Conservation (phyloP, 768 basidiomycete genomes). For the Lactifluus hygrophoroides region DNA sequence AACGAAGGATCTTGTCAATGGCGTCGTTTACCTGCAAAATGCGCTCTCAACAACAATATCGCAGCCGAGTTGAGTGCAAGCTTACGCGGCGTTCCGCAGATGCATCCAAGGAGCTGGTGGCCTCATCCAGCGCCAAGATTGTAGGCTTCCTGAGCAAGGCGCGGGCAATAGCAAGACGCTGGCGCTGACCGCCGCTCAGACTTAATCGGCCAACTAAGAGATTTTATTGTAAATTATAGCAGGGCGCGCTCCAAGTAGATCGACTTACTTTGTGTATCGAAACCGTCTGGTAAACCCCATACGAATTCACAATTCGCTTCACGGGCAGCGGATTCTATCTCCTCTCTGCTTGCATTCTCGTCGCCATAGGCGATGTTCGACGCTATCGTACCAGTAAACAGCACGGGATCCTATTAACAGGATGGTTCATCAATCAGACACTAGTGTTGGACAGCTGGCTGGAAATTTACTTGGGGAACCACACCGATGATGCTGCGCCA, state of each 20-base stretch:
- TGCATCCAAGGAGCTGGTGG: conserved; percentile 82
- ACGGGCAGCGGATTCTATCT: conserved; percentile 82
- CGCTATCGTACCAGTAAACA: conserved; percentile 90
- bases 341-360: conserved; percentile 60
- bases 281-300: conserved; percentile 89
- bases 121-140: conserved; percentile 85
- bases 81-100: conserved; percentile 74
- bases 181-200: conserved; percentile 71
- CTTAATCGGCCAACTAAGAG: conserved; percentile 58
- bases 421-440: neutral
- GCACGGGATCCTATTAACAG: conserved; percentile 53
- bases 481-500: conserved; percentile 88
- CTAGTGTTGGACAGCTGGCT: neutral
- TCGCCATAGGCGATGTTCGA: conserved; percentile 92
- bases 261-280: conserved; percentile 80
- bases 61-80: neutral
- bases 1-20: conserved; percentile 76
- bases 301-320: conserved; percentile 96
- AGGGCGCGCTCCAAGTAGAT: neutral
- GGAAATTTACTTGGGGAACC: conserved; percentile 63
- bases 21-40: conserved; percentile 69
- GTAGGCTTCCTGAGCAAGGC: conserved; percentile 85
- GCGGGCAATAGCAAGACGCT: conserved; percentile 75
- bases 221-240: neutral
- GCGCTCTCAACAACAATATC: too few species aligned